phyloP scores from a whole-genome alignment of 495 filamentous ascomycete species.

The Acidiella bohemica region DNA sequence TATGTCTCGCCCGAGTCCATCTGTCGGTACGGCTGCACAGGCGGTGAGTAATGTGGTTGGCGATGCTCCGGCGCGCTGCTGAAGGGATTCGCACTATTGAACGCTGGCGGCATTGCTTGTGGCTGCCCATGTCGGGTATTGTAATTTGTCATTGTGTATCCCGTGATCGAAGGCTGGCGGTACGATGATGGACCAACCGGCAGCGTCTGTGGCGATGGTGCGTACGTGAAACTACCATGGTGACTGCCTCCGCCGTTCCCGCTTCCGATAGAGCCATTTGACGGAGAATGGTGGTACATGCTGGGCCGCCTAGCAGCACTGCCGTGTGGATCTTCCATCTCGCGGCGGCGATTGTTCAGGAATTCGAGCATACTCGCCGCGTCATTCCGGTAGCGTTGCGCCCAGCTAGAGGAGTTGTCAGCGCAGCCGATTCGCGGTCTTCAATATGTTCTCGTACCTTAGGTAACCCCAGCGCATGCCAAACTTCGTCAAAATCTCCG shows the following conservation, averaged over 20 bases:
- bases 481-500: slow-evolving; percentile 22
- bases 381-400: slow-evolving; percentile 13
- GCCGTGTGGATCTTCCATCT: slow-evolving; percentile 9
- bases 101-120: no score
- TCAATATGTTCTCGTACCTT: slow-evolving; percentile 12
- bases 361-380: slow-evolving; percentile 9
- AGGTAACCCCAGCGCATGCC: slow-evolving; percentile 29
- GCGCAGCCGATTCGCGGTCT: not conserved
- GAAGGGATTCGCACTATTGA: no score
- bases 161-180: slow-evolving; percentile 5
- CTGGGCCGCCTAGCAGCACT: slow-evolving; percentile 8
- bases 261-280: slow-evolving; percentile 10
- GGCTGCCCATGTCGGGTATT: no score
- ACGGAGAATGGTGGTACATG: slow-evolving; percentile 12
- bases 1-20: no score
- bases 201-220: slow-evolving; percentile 4
- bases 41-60: no score
- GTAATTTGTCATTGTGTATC: no score
- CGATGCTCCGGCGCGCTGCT: no score
- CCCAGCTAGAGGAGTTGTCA: slow-evolving; percentile 13
- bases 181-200: slow-evolving; percentile 2
- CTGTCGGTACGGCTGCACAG: no score
- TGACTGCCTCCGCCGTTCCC: slow-evolving; percentile 16
- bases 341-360: slow-evolving; percentile 7
- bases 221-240: slow-evolving; percentile 10